These are phyloP conservation scores for Gymnopus androsaceus DNA, from an alignment of 1,284 basidiomycete species.

Conservation along the genomic window DNA sequence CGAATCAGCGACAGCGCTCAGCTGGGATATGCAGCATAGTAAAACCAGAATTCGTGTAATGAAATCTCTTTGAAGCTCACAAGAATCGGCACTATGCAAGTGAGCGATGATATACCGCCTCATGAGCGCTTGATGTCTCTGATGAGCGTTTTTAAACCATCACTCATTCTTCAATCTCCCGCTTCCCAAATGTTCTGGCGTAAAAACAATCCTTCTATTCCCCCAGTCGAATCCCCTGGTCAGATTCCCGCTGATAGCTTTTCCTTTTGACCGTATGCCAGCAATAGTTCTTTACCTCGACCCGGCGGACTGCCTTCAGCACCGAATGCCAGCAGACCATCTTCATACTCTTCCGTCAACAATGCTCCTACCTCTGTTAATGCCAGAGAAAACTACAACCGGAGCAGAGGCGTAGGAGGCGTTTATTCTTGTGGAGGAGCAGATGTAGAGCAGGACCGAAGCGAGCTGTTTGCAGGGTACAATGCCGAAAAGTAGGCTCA, in stretches of 20 bases:
- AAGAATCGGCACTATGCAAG: too few species aligned
- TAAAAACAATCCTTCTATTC: constrained; percentile 1
- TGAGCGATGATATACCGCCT: too few species aligned
- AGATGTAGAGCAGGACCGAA: constrained; percentile 63
- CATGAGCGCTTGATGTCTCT: too few species aligned
- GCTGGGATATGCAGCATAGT: too few species aligned
- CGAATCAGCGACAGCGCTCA: too few species aligned
- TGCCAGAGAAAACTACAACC: constrained; percentile 47
- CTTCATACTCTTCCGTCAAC: not conserved
- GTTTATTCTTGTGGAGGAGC: constrained; percentile 52
- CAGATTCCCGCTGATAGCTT: too few species aligned
- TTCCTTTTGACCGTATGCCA: too few species aligned
- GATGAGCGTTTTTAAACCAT: too few species aligned
- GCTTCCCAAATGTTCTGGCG: too few species aligned
- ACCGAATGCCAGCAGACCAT: not conserved
- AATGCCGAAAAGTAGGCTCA: constrained; percentile 59
- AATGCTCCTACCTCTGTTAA: not conserved
- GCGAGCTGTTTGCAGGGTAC: constrained; percentile 75
- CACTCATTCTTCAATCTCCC: too few species aligned
- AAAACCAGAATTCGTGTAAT: too few species aligned
- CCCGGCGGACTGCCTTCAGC: not conserved
- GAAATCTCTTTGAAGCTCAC: too few species aligned
- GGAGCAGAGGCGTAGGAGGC: constrained; percentile 58
- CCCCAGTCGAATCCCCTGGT: constrained; percentile 9
- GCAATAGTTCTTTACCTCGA: not conserved